These are phyloP conservation scores for Saccharomycopsis javanensis DNA, from an alignment of 805 yeast species.

Conservation along the genomic window DNA sequence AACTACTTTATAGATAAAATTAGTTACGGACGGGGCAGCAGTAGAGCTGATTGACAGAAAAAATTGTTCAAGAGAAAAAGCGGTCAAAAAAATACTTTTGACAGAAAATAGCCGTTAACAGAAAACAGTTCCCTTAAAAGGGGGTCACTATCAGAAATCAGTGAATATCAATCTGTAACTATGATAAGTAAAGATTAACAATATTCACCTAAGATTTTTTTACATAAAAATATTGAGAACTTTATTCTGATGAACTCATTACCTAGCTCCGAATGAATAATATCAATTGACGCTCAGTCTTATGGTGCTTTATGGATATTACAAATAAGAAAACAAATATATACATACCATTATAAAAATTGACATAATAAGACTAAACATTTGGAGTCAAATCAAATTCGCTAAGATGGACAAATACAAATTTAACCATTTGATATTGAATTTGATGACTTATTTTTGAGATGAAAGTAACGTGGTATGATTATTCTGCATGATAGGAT, in stretches of 20 bases:
- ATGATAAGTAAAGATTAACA: not conserved
- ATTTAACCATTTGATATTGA: not conserved
- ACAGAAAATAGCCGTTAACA: too few species aligned
- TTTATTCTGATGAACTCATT: not conserved
- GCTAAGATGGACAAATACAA: not conserved
- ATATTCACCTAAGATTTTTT: not conserved
- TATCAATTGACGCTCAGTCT: not conserved
- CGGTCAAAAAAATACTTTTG: too few species aligned
- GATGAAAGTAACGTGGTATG: not conserved
- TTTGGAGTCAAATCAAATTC: not conserved
- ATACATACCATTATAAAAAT: not conserved
- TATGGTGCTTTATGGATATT: not conserved
- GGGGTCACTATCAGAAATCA: not conserved
- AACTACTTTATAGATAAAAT: not conserved
- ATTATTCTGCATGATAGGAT: not conserved
- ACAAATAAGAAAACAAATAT: not conserved
- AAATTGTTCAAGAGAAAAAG: too few species aligned
- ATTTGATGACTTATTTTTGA: not conserved
- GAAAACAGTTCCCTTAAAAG: not conserved
- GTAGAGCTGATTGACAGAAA: not conserved
- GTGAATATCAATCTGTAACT: not conserved
- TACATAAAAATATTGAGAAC: not conserved
- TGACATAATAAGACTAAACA: not conserved
- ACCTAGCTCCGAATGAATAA: not conserved
- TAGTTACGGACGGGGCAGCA: not conserved